A percentile compares a stretch with the other conserved stretches of the same genome.
phyloP scores from a whole-genome alignment of 2,329 filamentous ascomycete species.

The Aspergillus pseudonomiae region DNA sequence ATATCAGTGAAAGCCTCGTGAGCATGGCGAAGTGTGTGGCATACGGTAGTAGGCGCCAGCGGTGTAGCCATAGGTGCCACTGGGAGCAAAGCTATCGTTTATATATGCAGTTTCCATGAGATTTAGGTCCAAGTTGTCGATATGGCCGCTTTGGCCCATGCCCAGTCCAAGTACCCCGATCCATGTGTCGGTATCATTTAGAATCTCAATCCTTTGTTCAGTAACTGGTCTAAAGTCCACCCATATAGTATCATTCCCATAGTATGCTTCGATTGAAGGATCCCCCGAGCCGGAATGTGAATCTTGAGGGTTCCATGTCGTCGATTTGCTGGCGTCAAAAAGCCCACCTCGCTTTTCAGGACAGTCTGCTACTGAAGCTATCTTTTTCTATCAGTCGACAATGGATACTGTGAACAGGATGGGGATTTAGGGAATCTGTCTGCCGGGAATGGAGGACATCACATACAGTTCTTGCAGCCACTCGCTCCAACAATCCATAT shows the following conservation, averaged over 20 bases:
- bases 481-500: not conserved
- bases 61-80: constrained; percentile 3
- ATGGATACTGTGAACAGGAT: too few species aligned
- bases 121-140: not conserved
- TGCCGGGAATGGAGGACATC: not conserved
- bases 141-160: not conserved
- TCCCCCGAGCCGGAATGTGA: not conserved
- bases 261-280: not conserved
- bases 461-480: constrained; percentile 2
- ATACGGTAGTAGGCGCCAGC: constrained; percentile 6
- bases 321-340: not conserved
- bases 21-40: not conserved
- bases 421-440: too few species aligned
- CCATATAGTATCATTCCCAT: not conserved
- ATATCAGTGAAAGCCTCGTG: not conserved
- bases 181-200: constrained; percentile 3
- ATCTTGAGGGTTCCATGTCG: not conserved
- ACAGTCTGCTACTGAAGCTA: not conserved
- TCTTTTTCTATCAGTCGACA: not conserved
- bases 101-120: not conserved
- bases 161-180: not conserved
- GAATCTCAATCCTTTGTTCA: not conserved
- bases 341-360: not conserved
- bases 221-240: not conserved
- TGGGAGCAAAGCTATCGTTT: not conserved